phyloP scores from a whole-genome alignment of 768 basidiomycete species.

The Sporobolomyces phaffii region DNA sequence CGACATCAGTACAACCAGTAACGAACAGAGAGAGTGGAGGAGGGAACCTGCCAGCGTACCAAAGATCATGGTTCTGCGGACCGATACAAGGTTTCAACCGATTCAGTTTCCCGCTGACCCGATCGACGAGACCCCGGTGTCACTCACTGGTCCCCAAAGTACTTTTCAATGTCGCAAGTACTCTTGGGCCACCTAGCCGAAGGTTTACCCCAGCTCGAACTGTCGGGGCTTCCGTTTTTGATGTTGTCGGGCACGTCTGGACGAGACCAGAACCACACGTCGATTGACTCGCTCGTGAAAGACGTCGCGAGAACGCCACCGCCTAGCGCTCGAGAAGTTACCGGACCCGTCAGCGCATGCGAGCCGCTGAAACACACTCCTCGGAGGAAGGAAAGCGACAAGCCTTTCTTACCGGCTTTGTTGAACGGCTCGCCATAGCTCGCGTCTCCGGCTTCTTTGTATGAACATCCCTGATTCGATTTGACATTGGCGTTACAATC shows the following conservation, averaged over 20 bases:
- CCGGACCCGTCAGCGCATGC: no score
- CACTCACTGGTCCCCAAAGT: constrained; percentile 16
- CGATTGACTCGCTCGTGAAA: constrained; percentile 6
- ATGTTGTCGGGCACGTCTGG: constrained; percentile 22
- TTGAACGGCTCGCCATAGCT: constrained; percentile 23
- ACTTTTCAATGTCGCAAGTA: constrained; percentile 13
- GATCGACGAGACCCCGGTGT: background rate
- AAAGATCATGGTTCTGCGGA: background rate
- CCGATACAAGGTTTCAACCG: no score
- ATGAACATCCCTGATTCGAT: constrained; percentile 25
- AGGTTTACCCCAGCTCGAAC: constrained; percentile 17
- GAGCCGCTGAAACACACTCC: no score
- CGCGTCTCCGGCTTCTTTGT: background rate
- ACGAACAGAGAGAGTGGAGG: no score
- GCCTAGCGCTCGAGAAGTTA: background rate
- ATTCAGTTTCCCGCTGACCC: background rate
- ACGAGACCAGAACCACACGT: constrained; percentile 19
- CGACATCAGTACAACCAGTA: no score
- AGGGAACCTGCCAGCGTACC: no score
- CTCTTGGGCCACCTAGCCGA: constrained; percentile 6
- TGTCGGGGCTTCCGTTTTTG: constrained; percentile 7
- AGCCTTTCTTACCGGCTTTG: background rate
- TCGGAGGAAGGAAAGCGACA: no score
- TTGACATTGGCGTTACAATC: constrained; percentile 28
- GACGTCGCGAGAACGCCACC: constrained; percentile 16